A percentile compares a stretch with the other conserved stretches of the same genome.
Conservation (phyloP, 2,329 filamentous ascomycete genomes). For the Eutypa lata region DNA sequence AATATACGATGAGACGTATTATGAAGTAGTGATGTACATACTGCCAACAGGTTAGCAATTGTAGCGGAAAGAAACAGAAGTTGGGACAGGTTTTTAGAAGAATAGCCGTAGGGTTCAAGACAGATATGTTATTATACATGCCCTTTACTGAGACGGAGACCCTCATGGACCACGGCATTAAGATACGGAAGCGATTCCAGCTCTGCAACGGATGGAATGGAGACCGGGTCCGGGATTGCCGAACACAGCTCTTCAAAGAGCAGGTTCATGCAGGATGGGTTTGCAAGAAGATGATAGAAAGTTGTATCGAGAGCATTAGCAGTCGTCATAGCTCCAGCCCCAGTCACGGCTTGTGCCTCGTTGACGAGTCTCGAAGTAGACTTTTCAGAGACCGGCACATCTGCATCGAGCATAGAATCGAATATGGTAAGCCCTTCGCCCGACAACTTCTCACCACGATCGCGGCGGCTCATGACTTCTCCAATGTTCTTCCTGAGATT, state of each 20-base stretch:
- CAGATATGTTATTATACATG: no score
- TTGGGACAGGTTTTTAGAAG: no score
- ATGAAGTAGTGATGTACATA: no score
- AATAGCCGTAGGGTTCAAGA: no score
- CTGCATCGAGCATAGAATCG: constrained; percentile 12
- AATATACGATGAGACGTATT: no score
- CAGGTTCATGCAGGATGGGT: constrained; percentile 4
- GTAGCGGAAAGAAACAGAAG: no score
- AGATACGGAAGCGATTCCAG: constrained; percentile 30
- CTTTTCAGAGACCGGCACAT: constrained; percentile 14
- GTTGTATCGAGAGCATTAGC: constrained; percentile 8
- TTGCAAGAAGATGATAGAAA: constrained; percentile 12
- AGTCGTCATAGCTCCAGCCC: constrained; percentile 13
- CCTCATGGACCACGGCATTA: constrained; percentile 30
- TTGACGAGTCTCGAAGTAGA: constrained; percentile 4
- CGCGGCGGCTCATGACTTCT: not conserved
- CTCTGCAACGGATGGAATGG: constrained; percentile 10
- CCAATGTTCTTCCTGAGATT: not conserved
- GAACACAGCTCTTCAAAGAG: constrained; percentile 7
- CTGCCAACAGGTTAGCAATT: no score
- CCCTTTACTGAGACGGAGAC: constrained; percentile 35
- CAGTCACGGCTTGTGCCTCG: constrained; percentile 11
- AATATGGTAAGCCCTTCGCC: constrained; percentile 22
- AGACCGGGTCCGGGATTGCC: not conserved
- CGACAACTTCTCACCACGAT: constrained; percentile 1